Conservation (phyloP, 1,284 basidiomycete species). For the Heterobasidion parviporum region DNA sequence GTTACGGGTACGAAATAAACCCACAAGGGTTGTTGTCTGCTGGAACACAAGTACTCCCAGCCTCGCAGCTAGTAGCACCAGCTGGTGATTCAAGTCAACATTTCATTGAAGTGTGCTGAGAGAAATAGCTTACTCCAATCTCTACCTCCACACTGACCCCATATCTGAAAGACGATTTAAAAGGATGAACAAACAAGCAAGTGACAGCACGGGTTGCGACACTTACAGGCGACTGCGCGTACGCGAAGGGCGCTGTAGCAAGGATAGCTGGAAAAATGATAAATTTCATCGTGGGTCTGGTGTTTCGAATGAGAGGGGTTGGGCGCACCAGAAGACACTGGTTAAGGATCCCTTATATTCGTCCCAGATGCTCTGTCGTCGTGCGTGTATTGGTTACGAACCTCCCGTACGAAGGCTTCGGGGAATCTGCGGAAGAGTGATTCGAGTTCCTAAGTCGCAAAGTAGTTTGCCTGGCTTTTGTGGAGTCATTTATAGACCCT, state of each 20-base stretch:
- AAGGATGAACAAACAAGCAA: not conserved
- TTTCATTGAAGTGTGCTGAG: not conserved
- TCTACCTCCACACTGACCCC: constrained; percentile 11
- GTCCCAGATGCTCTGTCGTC: not conserved
- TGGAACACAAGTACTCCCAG: constrained; percentile 22
- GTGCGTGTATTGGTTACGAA: not conserved
- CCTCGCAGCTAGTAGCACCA: constrained; percentile 20
- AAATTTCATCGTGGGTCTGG: not conserved
- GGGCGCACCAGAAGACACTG: no score
- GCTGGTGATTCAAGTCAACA: constrained; percentile 9
- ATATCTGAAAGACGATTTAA: not conserved
- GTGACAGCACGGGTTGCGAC: not conserved
- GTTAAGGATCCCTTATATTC: not conserved
- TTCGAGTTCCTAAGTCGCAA: no score
- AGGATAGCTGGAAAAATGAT: constrained; percentile 1
- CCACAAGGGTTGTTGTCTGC: constrained; percentile 18
- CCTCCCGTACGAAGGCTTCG: not conserved
- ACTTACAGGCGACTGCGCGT: constrained; percentile 1
- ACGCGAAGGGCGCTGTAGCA: constrained; percentile 2
- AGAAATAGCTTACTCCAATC: constrained; percentile 12
- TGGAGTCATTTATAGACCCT: no score
- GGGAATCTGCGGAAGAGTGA: not conserved
- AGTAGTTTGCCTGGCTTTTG: no score
- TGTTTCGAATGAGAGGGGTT: not conserved
- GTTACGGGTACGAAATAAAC: not conserved